phyloP scores from a whole-genome alignment of 1,284 basidiomycete genomes.

The Rhodotorula mucilaginosa region DNA sequence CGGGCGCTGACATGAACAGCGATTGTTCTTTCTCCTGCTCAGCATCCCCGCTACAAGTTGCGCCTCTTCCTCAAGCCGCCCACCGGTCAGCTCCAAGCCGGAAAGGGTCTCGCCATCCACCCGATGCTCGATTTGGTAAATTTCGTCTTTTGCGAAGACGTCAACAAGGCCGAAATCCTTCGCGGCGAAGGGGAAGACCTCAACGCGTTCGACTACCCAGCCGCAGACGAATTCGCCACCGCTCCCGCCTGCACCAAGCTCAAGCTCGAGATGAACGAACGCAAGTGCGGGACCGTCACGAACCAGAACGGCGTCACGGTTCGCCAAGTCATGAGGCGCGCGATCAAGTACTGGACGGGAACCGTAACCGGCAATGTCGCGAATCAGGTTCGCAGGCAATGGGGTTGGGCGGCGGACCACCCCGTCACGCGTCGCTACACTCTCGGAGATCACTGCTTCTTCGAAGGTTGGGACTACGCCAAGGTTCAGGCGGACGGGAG shows the following conservation, averaged over 20 bases:
- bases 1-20: too few species aligned
- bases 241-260: background rate
- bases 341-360: background rate
- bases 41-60: background rate
- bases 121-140: background rate
- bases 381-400: background rate
- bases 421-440: background rate
- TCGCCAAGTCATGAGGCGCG: background rate
- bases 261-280: slow-evolving; percentile 1
- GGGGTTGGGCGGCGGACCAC: background rate
- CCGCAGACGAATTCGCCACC: background rate
- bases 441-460: background rate
- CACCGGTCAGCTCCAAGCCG: background rate
- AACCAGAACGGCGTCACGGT: background rate
- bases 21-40: background rate
- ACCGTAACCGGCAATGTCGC: background rate
- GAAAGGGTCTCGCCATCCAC: background rate
- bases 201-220: background rate
- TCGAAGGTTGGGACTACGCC: background rate
- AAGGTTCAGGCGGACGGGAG: background rate
- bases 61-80: background rate
- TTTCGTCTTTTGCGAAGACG: background rate
- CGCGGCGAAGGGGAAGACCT: background rate
- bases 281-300: background rate
- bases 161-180: background rate